phyloP scores from a whole-genome alignment of 345 rosid species.

The Sonneratia alba region DNA sequence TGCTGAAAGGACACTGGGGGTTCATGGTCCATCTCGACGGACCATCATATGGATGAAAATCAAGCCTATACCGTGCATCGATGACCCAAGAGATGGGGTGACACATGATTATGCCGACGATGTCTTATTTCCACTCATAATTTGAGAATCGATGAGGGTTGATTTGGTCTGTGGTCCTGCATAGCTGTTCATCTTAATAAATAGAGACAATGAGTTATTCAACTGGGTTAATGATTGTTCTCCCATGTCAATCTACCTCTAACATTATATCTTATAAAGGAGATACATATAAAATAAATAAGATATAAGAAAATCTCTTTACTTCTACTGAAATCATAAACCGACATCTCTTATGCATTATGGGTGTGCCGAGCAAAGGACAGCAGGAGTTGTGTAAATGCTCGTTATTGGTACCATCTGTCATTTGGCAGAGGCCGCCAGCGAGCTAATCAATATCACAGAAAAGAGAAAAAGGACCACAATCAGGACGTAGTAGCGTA shows the following conservation, averaged over 20 bases:
- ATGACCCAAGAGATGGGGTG: too few relatives aligned
- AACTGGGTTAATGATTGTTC: neutral
- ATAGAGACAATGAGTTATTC: neutral
- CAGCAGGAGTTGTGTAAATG: neutral
- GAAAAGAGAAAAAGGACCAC: neutral
- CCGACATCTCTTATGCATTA: too few relatives aligned
- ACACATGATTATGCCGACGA: too few relatives aligned
- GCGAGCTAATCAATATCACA: neutral
- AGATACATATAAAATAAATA: too few relatives aligned
- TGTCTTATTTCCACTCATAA: neutral
- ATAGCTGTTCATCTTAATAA: neutral
- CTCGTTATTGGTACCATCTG: neutral
- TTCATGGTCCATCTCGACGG: neutral
- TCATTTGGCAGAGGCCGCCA: neutral
- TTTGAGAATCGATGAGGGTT: neutral
- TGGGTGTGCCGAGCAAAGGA: neutral
- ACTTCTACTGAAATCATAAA: too few relatives aligned
- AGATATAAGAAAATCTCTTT: too few relatives aligned
- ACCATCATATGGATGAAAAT: neutral
- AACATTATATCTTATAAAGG: too few relatives aligned
- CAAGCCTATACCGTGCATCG: too few relatives aligned
- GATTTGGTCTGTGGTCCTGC: neutral
- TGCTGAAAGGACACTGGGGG: neutral
- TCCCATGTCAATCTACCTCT: too few relatives aligned
- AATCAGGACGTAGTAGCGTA: neutral